A percentile compares a stretch with the other conserved stretches of the same genome.
Conservation (phyloP, 2,329 filamentous ascomycete species). For the Fusarium beomiforme region DNA sequence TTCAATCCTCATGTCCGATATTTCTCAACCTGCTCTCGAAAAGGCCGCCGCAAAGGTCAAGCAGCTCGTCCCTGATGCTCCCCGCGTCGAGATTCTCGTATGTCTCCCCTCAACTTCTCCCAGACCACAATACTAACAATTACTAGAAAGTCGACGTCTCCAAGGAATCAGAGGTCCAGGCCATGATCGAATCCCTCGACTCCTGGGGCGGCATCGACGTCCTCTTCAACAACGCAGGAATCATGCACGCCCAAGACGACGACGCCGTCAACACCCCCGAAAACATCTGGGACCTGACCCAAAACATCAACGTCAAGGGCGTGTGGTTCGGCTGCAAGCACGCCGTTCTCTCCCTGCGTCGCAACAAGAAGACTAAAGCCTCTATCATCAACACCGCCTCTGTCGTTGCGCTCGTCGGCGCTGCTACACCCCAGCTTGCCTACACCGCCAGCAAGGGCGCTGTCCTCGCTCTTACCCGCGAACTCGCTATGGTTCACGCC, state of each 20-base stretch:
- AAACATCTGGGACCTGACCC: conserved; percentile 93
- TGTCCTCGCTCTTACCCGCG: conserved; percentile 87
- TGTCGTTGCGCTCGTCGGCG: conserved; percentile 86
- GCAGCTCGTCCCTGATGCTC: conserved; percentile 72
- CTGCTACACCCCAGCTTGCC: conserved; percentile 87
- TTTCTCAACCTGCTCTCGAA: conserved; percentile 80
- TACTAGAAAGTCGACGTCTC: conserved; percentile 75
- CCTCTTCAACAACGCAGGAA: conserved; percentile 97
- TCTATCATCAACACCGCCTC: conserved; percentile 94
- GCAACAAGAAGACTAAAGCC: conserved; percentile 79
- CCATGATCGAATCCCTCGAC: conserved; percentile 79
- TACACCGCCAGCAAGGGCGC: conserved; percentile 96
- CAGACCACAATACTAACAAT: neutral
- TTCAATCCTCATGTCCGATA: conserved; percentile 85
- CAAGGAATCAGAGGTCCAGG: conserved; percentile 81
- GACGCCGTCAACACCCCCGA: conserved; percentile 87
- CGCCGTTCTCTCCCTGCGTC: conserved; percentile 82
- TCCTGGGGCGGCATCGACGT: conserved; percentile 88
- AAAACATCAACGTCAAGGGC: conserved; percentile 95
- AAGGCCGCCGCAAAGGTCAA: conserved; percentile 80
- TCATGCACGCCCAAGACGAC: conserved; percentile 88
- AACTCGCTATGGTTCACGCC: conserved; percentile 91
- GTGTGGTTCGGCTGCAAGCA: conserved; percentile 98
- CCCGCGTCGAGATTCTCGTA: conserved; percentile 70
- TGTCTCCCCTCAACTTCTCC: conserved; percentile 16